Percentiles rank a stretch among this genome's conserved stretches.
Conservation (phyloP, 2,329 filamentous ascomycete genomes). For the Fusarium praegraminearum region DNA sequence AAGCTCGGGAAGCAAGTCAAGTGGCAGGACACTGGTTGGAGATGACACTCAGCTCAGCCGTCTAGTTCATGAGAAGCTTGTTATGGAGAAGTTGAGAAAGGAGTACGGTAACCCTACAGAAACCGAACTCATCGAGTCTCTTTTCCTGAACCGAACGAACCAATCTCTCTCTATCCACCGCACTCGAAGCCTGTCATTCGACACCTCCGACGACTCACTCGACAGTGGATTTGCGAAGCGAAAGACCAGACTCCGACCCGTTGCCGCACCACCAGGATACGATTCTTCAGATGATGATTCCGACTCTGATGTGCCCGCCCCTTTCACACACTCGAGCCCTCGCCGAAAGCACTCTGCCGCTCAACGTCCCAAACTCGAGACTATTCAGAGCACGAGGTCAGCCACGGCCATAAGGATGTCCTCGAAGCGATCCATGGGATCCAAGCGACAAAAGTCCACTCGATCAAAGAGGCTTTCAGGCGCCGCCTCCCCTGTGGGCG, state of each 20-base stretch:
- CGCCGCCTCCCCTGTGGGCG: constrained; percentile 54
- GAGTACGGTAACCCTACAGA: constrained; percentile 56
- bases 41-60: constrained; percentile 60
- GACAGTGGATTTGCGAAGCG: constrained; percentile 49
- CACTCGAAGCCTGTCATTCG: constrained; percentile 55
- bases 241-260: constrained; percentile 46
- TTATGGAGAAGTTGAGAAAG: constrained; percentile 60
- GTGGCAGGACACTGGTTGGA: constrained; percentile 57
- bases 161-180: constrained; percentile 51
- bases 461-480: constrained; percentile 49
- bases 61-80: constrained; percentile 59
- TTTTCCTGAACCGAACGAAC: constrained; percentile 53
- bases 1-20: constrained; percentile 67
- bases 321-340: constrained; percentile 44
- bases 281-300: constrained; percentile 54
- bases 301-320: constrained; percentile 44
- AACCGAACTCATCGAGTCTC: constrained; percentile 58
- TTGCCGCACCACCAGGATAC: constrained; percentile 48
- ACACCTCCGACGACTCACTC: constrained; percentile 52
- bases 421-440: constrained; percentile 49
- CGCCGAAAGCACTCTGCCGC: constrained; percentile 48
- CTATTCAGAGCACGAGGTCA: constrained; percentile 59
- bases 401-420: constrained; percentile 46
- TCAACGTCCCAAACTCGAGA: constrained; percentile 60
- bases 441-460: constrained; percentile 48